Evolutionary conservation across 257 asterid genomes (phyloP), one percentile per base, ranked within the genome.

Genomic region (Capsicum rhomboideum): DNA sequence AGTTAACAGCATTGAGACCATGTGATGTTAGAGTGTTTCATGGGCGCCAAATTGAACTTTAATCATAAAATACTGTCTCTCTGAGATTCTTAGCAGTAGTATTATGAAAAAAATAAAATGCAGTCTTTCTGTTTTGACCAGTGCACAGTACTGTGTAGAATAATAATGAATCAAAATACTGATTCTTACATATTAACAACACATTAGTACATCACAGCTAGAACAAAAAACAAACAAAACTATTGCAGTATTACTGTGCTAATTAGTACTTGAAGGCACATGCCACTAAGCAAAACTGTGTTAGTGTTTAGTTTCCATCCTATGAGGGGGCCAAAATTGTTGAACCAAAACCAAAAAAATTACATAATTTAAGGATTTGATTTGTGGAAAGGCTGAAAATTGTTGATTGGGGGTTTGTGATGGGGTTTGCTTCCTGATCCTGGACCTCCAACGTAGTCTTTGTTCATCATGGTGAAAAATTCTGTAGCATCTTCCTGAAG

Each of bases 351-450:
- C 26, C 28, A 16, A 75, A 75, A 50, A 26, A 0, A 2, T 28
- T 21, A 46, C 12, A 49, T 77, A 17, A 6, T 77, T 77, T 28
- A 53, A 49, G 82, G 82, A 77, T 77, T 16, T 77, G 82, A 50
- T 80, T 12, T 54, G 55, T 84, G 85, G 42, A 82, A 63, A 40
- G 85, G 85, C 42, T 64, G 78, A 10, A 18, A 84, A 55, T 87
- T 84, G 63, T 82, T 84, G 64, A 87, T 84, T 34, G 85, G 85
- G 11, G 84, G 31, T 64, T 72, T 87, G 5, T 54, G 82, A 29
- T 21, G 71, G 3, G 67, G 75, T 17, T 46, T 20, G 53, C 56
- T 75, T 8, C 69, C 82, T 11, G 66, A 46, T 14, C 21, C n/a
- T 21, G 34, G 78, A 0, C 46, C 72, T 40, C 80, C 84, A 13